A percentile compares a stretch with the other conserved stretches of the same genome.
Evolutionary conservation across 169 alveolate species (phyloP).

Genomic region (Plasmodium malariae): DNA sequence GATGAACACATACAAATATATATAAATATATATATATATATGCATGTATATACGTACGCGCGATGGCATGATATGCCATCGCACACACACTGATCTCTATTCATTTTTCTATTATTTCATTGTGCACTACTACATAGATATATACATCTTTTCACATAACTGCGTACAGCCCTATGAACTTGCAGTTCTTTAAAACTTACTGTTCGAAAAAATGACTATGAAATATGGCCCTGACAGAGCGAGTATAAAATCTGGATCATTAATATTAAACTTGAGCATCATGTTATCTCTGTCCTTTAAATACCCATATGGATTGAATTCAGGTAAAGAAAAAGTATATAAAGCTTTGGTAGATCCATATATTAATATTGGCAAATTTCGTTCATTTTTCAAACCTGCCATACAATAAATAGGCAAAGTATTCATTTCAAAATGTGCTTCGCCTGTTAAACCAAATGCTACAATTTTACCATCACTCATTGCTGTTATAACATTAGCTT

Average conservation of each 20-base stretch:
- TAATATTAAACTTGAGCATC: slow-evolving; percentile 40
- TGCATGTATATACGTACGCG: neutral
- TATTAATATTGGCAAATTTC: slow-evolving; percentile 55
- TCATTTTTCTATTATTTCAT: too few species aligned
- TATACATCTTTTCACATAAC: too few species aligned
- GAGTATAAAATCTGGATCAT: slow-evolving; percentile 68
- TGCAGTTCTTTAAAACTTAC: too few species aligned
- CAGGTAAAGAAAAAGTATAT: slow-evolving; percentile 74
- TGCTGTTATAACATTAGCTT: slow-evolving; percentile 72
- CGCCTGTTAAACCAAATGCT: slow-evolving; percentile 65
- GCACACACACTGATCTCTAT: neutral
- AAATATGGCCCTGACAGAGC: slow-evolving; percentile 75
- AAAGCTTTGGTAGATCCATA: slow-evolving; percentile 71
- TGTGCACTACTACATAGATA: too few species aligned
- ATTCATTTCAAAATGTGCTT: slow-evolving; percentile 67
- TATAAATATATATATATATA: neutral
- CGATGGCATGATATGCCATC: neutral
- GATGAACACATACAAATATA: neutral
- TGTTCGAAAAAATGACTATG: slow-evolving; percentile 55
- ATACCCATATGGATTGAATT: slow-evolving; percentile 71
- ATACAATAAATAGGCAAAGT: slow-evolving; percentile 70
- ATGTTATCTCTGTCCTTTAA: slow-evolving; percentile 54
- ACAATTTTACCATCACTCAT: slow-evolving; percentile 77
- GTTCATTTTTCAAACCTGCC: slow-evolving; percentile 71
- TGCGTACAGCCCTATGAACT: too few species aligned